Evolutionary conservation across 176 grass and related monocot species (phyloP).

Genomic region (Leersia perrieri): DNA sequence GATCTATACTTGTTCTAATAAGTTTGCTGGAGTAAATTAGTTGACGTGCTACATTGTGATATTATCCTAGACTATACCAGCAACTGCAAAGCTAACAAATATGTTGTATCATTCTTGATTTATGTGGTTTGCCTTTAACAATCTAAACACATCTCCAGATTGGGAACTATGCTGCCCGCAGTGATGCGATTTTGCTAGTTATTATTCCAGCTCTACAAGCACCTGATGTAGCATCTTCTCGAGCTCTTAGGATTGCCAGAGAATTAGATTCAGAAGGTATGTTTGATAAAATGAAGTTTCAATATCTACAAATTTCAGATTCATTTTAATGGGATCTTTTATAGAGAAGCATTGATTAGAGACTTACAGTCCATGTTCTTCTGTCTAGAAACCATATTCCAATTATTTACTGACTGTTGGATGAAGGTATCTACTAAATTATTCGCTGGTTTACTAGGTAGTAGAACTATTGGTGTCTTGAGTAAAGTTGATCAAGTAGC

Average conservation of each 20-base stretch:
- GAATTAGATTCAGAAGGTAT: constrained; percentile 81
- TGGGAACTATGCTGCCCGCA: constrained; percentile 60
- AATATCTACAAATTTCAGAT: not conserved
- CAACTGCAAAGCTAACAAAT: constrained; percentile 17
- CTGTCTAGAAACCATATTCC: not conserved
- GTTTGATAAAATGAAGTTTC: not conserved
- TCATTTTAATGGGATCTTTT: not conserved
- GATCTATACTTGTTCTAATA: not conserved
- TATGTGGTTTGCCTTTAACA: constrained; percentile 20
- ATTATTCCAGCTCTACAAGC: constrained; percentile 76
- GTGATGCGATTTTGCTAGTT: constrained; percentile 76
- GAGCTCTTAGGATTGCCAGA: constrained; percentile 65
- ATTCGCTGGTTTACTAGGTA: constrained; percentile 53
- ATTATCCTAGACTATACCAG: not conserved
- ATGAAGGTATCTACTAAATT: constrained; percentile 14
- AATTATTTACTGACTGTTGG: constrained; percentile 12
- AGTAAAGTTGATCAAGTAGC: constrained; percentile 85
- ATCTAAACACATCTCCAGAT: constrained; percentile 36
- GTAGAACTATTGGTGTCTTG: constrained; percentile 77
- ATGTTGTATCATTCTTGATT: not conserved
- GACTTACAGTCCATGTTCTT: not conserved
- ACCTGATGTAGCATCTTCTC: constrained; percentile 74
- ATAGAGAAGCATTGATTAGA: not conserved
- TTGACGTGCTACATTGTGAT: not conserved
- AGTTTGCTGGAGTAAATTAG: not conserved